Base-by-base conservation (phyloP, 1,284 basidiomycete species). In the Ustilago esculenta region DNA sequence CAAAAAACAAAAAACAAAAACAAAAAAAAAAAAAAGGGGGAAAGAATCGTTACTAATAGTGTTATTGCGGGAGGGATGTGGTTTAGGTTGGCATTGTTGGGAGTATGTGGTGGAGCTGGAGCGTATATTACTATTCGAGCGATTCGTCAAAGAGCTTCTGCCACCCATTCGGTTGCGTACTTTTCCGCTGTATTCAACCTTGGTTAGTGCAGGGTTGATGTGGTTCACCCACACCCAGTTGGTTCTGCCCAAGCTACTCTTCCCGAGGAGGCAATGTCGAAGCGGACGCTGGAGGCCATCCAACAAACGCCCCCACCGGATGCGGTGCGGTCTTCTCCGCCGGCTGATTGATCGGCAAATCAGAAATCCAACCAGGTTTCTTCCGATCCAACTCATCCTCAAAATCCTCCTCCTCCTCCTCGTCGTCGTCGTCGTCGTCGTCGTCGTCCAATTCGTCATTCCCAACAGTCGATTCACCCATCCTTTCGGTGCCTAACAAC, bases 71-170 rank as follows among this genome's bases (percentile, higher is more conserved):
- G n/a, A n/a, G n/a, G n/a, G n/a, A n/a, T n/a, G n/a, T n/a, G n/a
- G n/a, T n/a, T 15, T 18, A 89, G 88, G 3, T 83, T 87, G 4
- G 84, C 86, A 1, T 72, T 90, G 27, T 30, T 88, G 6, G 88
- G 89, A 18, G 87, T 90, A 0, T 52, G 87, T 2, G 88, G 89
- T 17, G 83, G 86, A 0, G 87, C 89, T 4, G 86, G 85, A 9
- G 87, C 88, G 25, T 90, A 88, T 75, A 87, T 86, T 1, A 84
- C 87, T 0, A 87, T 92, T 32, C 86, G 90, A 4, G 87, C 87
- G 7, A 89, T 92, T 25, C 90, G 90, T 2, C 88, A 86, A 61
- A 86, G 88, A 0, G 90, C 90, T 4, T 89, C 90, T 71, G 85
- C 90, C 0, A 82, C 92, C 51, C 90, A 92, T 76, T 86, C 86